Conservation (phyloP, 2,329 filamentous ascomycete genomes). For the Cadophora malorum region DNA sequence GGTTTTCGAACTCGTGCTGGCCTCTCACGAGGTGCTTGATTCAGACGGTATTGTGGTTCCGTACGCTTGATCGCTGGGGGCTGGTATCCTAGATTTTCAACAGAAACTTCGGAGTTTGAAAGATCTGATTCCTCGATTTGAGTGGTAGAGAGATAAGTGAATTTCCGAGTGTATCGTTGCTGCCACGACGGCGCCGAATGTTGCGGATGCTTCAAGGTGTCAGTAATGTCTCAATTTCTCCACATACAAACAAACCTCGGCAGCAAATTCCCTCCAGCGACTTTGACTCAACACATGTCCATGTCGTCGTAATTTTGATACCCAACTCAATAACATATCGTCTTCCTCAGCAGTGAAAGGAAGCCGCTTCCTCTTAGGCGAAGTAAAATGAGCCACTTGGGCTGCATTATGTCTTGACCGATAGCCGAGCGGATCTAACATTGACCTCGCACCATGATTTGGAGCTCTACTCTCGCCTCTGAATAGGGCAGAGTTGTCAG, state of each 20-base stretch:
- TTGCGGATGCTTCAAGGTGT: slow-evolving; percentile 33
- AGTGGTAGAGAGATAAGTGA: slow-evolving; percentile 27
- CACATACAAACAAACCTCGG: slow-evolving; percentile 30
- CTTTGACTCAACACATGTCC: slow-evolving; percentile 27
- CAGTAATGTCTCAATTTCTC: slow-evolving; percentile 11
- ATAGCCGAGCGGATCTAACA: slow-evolving; percentile 1
- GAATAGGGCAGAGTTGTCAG: slow-evolving; percentile 7
- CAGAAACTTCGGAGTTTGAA: slow-evolving; percentile 22
- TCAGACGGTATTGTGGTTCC: not conserved
- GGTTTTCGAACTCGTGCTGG: slow-evolving; percentile 37
- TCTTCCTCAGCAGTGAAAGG: slow-evolving; percentile 40
- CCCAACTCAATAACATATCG: slow-evolving; percentile 37
- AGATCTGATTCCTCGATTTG: slow-evolving; percentile 23
- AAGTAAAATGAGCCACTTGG: not conserved
- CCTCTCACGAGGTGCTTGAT: slow-evolving; percentile 16
- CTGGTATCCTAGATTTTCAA: slow-evolving; percentile 12
- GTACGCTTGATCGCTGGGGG: not conserved
- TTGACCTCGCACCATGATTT: not conserved
- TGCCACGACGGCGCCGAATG: slow-evolving; percentile 34
- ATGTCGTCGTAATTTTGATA: slow-evolving; percentile 31
- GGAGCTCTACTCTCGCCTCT: slow-evolving; percentile 20
- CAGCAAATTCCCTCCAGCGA: slow-evolving; percentile 38
- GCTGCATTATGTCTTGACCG: not conserved
- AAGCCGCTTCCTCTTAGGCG: slow-evolving; percentile 17
- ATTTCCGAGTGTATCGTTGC: slow-evolving; percentile 31